These are phyloP conservation scores for Fistulifera pelliculosa DNA, from an alignment of 108 stramenopile species.

Conservation along the genomic window DNA sequence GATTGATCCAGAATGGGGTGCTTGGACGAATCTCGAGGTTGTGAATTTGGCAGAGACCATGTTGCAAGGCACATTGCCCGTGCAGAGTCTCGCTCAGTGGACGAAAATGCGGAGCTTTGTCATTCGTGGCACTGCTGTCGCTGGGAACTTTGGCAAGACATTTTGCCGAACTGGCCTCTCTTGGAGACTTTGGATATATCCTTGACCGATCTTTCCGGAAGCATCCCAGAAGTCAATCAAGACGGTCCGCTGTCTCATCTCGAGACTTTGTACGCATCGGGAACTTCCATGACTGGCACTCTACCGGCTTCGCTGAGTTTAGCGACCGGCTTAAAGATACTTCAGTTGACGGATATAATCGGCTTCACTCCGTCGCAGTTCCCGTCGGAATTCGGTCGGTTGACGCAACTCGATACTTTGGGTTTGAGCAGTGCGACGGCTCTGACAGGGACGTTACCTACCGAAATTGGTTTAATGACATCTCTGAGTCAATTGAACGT, in stretches of 20 bases:
- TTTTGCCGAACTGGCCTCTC: not conserved
- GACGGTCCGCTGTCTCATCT: not conserved
- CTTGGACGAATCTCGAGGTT: conserved; percentile 8
- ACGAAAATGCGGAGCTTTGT: conserved; percentile 13
- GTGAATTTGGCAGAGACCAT: conserved; percentile 28
- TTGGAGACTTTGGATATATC: not conserved
- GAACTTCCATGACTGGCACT: not conserved
- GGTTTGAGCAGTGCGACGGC: conserved; percentile 16
- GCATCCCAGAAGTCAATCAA: not conserved
- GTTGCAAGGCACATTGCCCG: conserved; percentile 19
- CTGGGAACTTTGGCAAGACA: not conserved
- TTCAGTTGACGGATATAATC: conserved; percentile 2
- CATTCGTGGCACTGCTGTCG: not conserved
- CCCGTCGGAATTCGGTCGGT: conserved; percentile 46
- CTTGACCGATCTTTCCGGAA: not conserved
- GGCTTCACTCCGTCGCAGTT: conserved; percentile 23
- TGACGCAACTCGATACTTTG: conserved; percentile 37
- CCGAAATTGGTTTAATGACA: conserved; percentile 40
- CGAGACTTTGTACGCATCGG: not conserved
- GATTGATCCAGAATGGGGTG: not conserved
- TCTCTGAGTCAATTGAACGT: conserved; percentile 35
- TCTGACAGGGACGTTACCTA: conserved; percentile 41
- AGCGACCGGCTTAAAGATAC: not conserved
- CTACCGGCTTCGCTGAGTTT: not conserved
- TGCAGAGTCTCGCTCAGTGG: conserved; percentile 16